A percentile compares a stretch with the other conserved stretches of the same genome.
These are phyloP conservation scores for Ceratobasidium sp. DNA, from an alignment of 1,284 basidiomycete species.

Conservation along the genomic window DNA sequence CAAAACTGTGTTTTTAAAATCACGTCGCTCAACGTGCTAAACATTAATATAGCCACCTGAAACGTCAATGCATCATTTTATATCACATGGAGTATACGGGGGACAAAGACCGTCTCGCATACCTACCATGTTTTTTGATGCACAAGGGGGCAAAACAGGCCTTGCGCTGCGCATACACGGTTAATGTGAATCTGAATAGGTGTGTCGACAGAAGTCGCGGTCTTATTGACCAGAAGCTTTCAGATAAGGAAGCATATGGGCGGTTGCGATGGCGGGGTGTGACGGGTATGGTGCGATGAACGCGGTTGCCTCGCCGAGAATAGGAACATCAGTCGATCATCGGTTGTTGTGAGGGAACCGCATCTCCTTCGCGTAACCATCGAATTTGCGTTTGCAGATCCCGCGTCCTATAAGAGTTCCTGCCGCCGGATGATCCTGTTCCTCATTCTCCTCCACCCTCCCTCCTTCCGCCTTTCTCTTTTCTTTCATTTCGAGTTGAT, in stretches of 20 bases:
- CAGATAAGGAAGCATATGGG: neutral
- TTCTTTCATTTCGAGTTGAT: constrained; percentile 44
- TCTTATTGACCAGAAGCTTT: neutral
- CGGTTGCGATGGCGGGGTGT: neutral
- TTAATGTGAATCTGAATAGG: neutral
- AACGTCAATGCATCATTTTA: too few species aligned
- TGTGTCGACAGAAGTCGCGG: neutral
- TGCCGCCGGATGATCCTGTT: constrained; percentile 2
- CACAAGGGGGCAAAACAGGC: neutral
- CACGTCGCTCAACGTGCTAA: neutral
- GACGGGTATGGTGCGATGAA: constrained; percentile 19
- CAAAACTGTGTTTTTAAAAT: too few species aligned
- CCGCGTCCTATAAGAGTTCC: neutral
- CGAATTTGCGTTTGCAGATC: constrained; percentile 37
- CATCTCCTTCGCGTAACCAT: constrained; percentile 4
- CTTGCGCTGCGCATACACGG: neutral
- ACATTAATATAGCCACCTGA: too few species aligned
- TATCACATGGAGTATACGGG: too few species aligned
- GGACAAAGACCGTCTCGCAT: neutral
- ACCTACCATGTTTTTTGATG: neutral
- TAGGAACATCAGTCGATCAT: neutral
- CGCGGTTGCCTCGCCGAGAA: constrained; percentile 21
- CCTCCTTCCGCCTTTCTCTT: constrained; percentile 25
- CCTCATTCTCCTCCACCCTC: constrained; percentile 37
- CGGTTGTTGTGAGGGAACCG: constrained; percentile 28